Evolutionary conservation across 768 basidiomycete genomes (phyloP), one percentile per base, ranked within the genome.

Genomic region (Lactarius sp.): DNA sequence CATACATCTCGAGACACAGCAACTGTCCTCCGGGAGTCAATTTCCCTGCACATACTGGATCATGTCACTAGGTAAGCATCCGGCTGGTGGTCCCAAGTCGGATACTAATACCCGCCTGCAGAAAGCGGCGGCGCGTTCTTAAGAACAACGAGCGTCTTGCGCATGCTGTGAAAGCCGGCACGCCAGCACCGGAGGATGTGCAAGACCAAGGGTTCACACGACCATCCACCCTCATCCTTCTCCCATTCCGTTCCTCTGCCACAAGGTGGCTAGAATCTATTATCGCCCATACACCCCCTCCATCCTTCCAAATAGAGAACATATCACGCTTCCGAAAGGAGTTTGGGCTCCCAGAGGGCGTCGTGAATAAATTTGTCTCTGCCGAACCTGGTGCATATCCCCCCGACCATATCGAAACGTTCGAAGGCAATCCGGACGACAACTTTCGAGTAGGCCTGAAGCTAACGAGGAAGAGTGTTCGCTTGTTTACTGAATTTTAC

Each of bases 131-230:
- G 18, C 83, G 85, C 9, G 82, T 99, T 39, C 79, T 98, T 2
- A 95, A 95, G 74, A 98, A 95, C 74, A 98, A 98, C 70, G 93
- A 96, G 67, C 90, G 89, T 46, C 80, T 98, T n/a, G 80, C 90
- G 0, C 83, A 86, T 66, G 84, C 86, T 10, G 75, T 81, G 10
- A 87, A 90, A 73, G 72, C 80, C 1, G 76, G 80, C 42, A 75
- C 77, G 7, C 77, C 84, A 27, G 79, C 83, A 2, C 86, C 86
- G 2, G 85, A 87, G 74, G 85, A 92, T 64, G 81, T 91, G 14
- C 92, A 92, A 76, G 97, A 99, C 71, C 97, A 98, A 80, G 96
- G 96, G 33, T 98, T 98, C 76, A 97, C 95, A 7, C 90, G 97
- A 6, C 96, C 97, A 10, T 94, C 96, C 20, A 79, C 96, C 34